Base-by-base conservation (phyloP, 805 yeast species). In the Barnettozyma vustinii region DNA sequence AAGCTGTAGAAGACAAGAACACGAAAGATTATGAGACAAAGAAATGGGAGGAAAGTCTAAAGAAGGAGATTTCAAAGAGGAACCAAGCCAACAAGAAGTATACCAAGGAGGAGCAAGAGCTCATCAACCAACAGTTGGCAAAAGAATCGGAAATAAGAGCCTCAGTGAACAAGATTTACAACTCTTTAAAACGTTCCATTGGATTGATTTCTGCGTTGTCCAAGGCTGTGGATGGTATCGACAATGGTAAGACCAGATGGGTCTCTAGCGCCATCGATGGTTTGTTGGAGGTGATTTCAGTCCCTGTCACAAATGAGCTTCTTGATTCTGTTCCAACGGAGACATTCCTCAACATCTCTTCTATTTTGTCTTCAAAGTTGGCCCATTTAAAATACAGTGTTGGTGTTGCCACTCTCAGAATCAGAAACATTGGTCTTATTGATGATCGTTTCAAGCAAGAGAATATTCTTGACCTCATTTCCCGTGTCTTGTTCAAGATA, bases 11-110 rank as follows among this genome's bases (percentile, higher is more conserved):
- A 13, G 79, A 80, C 60, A 87, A 86, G 62, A 87, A 87, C 62
- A 70, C 87, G 1, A 90, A 83, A 61, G 96, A 90, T 59, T 88
- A 88, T 58, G 96, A 85, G 58, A 85, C 91, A 2, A 69, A 78
- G 51, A 81, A 87, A 63, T 92, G 98, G 98, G 99, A 94, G 62
- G 90, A 84, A 56, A 77, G 78, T 45, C 76, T 94, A 30, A 80
- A 92, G 58, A 80, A 81, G 53, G 92, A 89, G 59, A 72, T 90
- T 35, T 82, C 84, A 1, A 73, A 74, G 46, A 81, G 81, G 62
- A 74, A 76, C 53, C 56, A 61, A n/a, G 60, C 50, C 37, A 46
- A 58, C 20, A 82, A 76, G 65, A 86, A 85, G 59, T 70, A 83
- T 37, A 75, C 95, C 3, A 84, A 81, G 54, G 97, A 91, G 60